These are phyloP conservation scores for Fusarium sp. DNA, from an alignment of 2,329 filamentous ascomycete genomes.

Conservation along the genomic window DNA sequence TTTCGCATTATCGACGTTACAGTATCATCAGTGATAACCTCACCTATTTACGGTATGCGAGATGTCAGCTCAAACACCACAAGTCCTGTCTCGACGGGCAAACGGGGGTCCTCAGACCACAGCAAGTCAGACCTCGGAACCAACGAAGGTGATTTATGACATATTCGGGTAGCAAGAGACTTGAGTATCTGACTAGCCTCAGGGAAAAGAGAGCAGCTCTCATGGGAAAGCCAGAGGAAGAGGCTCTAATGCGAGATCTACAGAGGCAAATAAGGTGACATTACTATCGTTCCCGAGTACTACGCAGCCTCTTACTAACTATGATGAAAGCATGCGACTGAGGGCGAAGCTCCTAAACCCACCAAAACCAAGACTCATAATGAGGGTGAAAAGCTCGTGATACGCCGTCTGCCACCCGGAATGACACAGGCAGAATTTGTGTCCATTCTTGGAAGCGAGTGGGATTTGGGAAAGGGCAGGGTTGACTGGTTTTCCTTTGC, in stretches of 20 bases:
- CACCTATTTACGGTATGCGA: slow-evolving; percentile 50
- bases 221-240: slow-evolving; percentile 46
- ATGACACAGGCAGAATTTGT: slow-evolving; percentile 85
- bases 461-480: slow-evolving; percentile 83
- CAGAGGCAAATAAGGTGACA: slow-evolving; percentile 50
- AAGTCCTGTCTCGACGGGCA: slow-evolving; percentile 55
- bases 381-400: slow-evolving; percentile 82
- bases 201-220: slow-evolving; percentile 45
- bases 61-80: slow-evolving; percentile 55
- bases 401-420: slow-evolving; percentile 87
- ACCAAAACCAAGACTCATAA: slow-evolving; percentile 52
- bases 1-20: slow-evolving; percentile 37
- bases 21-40: slow-evolving; percentile 23
- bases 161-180: slow-evolving; percentile 16
- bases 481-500: slow-evolving; percentile 84
- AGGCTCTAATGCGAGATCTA: slow-evolving; percentile 48
- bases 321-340: slow-evolving; percentile 46
- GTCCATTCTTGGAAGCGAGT: slow-evolving; percentile 79
- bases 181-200: slow-evolving; percentile 41
- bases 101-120: slow-evolving; percentile 50
- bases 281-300: slow-evolving; percentile 1
- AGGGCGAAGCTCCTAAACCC: slow-evolving; percentile 49
- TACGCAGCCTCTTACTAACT: slow-evolving; percentile 32
- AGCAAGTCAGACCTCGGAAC: slow-evolving; percentile 47
- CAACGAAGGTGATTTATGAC: slow-evolving; percentile 48